Conservation (phyloP, 2,329 filamentous ascomycete genomes). For the Fusarium sp. region DNA sequence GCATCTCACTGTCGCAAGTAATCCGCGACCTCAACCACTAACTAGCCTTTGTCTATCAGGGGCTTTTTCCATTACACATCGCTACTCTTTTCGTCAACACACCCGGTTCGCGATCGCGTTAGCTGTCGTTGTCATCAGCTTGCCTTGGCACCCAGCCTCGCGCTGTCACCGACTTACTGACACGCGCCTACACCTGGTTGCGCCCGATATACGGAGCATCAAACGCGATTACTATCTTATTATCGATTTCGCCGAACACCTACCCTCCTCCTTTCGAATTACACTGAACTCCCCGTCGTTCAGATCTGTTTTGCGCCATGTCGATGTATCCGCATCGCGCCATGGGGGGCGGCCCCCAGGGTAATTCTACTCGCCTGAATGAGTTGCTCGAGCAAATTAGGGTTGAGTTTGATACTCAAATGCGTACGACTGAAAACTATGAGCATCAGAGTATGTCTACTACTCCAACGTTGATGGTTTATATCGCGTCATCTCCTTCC, state of each 20-base stretch:
- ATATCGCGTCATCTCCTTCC: slow-evolving; percentile 24
- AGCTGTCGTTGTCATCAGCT: slow-evolving; percentile 24
- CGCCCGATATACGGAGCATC: slow-evolving; percentile 25
- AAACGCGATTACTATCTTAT: slow-evolving; percentile 15
- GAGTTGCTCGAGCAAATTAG: slow-evolving; percentile 94
- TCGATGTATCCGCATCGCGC: slow-evolving; percentile 93
- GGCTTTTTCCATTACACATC: slow-evolving; percentile 11
- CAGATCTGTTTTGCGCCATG: slow-evolving; percentile 58
- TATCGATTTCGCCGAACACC: slow-evolving; percentile 12
- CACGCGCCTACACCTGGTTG: slow-evolving; percentile 39
- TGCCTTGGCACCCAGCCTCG: slow-evolving; percentile 39
- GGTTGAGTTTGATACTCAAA: slow-evolving; percentile 89
- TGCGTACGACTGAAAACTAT: slow-evolving; percentile 84
- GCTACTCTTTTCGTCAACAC: slow-evolving; percentile 3
- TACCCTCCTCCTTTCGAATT: slow-evolving; percentile 25
- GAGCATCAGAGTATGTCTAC: slow-evolving; percentile 89
- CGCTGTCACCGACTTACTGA: slow-evolving; percentile 23
- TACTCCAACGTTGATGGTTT: slow-evolving; percentile 9
- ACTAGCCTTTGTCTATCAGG: slow-evolving; percentile 22
- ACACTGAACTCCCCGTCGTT: slow-evolving; percentile 30
- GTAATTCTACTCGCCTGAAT: slow-evolving; percentile 76
- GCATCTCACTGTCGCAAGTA: slow-evolving; percentile 23
- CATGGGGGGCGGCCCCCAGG: slow-evolving; percentile 77
- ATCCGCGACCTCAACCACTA: slow-evolving; percentile 10
- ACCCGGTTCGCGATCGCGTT: slow-evolving; percentile 35